Percentiles rank a stretch among this genome's conserved stretches.
phyloP scores from a whole-genome alignment of 1,139 yeast species.

The Pichia sp. region DNA sequence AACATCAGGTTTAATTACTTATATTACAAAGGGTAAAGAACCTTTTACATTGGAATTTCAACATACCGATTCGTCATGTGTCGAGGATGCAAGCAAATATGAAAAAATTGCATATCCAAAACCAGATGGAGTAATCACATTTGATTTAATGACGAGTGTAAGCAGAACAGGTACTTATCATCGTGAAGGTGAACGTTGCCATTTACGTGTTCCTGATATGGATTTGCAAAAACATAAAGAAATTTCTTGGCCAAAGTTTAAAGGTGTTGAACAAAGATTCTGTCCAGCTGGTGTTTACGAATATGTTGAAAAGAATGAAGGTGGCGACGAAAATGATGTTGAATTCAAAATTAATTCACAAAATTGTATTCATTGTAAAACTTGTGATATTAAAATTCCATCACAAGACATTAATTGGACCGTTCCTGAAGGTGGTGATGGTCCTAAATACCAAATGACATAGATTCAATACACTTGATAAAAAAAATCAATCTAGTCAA shows the following conservation, averaged over 20 bases:
- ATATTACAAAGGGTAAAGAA: conserved; percentile 66
- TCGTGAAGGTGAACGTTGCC: conserved; percentile 89
- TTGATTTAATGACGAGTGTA: conserved; percentile 86
- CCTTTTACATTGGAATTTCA: conserved; percentile 84
- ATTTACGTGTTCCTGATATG: conserved; percentile 72
- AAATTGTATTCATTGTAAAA: conserved; percentile 96
- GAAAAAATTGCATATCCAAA: conserved; percentile 81
- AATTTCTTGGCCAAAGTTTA: conserved; percentile 60
- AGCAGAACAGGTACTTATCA: conserved; percentile 95
- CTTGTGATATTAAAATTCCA: conserved; percentile 96
- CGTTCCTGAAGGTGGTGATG: conserved; percentile 98
- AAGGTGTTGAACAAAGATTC: conserved; percentile 85
- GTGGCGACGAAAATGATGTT: conserved; percentile 44
- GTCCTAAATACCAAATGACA: conserved; percentile 87
- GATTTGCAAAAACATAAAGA: conserved; percentile 63
- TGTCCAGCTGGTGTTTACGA: conserved; percentile 99
- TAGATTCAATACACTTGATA: conserved; percentile 21
- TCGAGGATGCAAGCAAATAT: conserved; percentile 58
- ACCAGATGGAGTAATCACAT: conserved; percentile 86
- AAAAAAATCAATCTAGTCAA: background rate
- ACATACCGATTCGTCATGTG: conserved; percentile 64
- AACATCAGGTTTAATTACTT: conserved; percentile 80
- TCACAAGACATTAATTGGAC: conserved; percentile 91
- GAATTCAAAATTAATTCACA: conserved; percentile 89
- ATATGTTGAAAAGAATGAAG: conserved; percentile 50